These are phyloP conservation scores for Vachellia collinsii DNA, from an alignment of 306 rosid species.

Conservation along the genomic window DNA sequence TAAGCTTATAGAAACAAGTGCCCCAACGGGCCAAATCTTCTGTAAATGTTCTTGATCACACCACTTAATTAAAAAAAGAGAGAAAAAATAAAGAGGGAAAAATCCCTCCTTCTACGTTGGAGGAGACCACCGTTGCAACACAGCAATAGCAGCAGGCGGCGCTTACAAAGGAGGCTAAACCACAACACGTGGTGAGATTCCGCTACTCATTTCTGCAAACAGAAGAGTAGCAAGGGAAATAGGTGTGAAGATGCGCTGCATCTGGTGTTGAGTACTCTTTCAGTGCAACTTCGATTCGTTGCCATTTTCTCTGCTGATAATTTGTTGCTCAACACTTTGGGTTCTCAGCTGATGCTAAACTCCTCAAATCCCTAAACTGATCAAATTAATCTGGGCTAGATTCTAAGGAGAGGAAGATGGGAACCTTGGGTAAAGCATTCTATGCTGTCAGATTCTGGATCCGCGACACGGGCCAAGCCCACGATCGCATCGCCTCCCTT, in stretches of 20 bases:
- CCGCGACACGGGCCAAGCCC: constrained; percentile 96
- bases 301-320: not conserved
- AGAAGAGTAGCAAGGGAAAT: no score
- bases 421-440: constrained; percentile 79
- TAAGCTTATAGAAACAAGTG: no score
- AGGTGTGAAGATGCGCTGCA: not conserved
- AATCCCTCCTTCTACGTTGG: no score
- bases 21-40: not conserved
- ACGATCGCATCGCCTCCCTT: constrained; percentile 91
- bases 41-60: no score
- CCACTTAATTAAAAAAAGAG: no score
- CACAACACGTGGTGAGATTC: not conserved
- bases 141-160: not conserved
- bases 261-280: not conserved
- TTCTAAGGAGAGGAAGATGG: constrained; percentile 53
- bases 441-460: constrained; percentile 96
- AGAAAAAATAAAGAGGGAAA: no score
- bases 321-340: not conserved
- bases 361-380: not conserved
- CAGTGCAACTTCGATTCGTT: not conserved
- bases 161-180: not conserved
- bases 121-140: no score
- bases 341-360: not conserved
- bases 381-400: not conserved
- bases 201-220: not conserved